Evolutionary conservation across 805 yeast genomes (phyloP), one percentile per base, ranked within the genome.

Genomic region (Yueomyces sinensis): DNA sequence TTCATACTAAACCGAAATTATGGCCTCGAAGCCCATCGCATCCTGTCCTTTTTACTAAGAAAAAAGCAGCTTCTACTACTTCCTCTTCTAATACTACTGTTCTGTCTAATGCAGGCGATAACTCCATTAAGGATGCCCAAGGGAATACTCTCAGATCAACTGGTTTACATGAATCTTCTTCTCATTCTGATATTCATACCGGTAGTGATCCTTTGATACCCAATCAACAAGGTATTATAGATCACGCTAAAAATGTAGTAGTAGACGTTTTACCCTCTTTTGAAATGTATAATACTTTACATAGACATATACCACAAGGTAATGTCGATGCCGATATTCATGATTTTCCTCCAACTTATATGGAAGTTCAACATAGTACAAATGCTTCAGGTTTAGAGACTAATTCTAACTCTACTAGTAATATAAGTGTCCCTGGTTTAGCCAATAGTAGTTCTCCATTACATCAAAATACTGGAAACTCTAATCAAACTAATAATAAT

Each of bases 21-120:
- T 9, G 74, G 28, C 79, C 1, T 66, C 64, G 23, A 56, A 82
- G 38, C 37, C 41, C 9, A 18, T 30, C 27, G 35, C 13, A n/a
- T 11, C 28, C 28, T 13, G 15, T n/a, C 6, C 13, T 25, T 9
- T 11, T 7, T 20, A 20, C 24, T 11, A 20, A 11, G 11, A 7
- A 20, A 7, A 7, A 7, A 7, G 24, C 11, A 7, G 24, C 11
- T 7, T 20, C 24, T 20, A 7, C 24, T 20, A 20, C 24, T 7
- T 7, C 11, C 7, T 7, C 24, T 20, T 41, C 42, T 42, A 38
- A 46, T 17, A 39, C 53, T 23, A 48, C 52, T 41, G 53, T 50
- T 2, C 45, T 50, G 2, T 42, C 53, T 2, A 43, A 50, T n/a
- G 47, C 3, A 27, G 42, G 5, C 25, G 37, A 7, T 7, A 20